phyloP scores from a whole-genome alignment of 2,329 filamentous ascomycete species.

The Penicillium sclerotigenum region DNA sequence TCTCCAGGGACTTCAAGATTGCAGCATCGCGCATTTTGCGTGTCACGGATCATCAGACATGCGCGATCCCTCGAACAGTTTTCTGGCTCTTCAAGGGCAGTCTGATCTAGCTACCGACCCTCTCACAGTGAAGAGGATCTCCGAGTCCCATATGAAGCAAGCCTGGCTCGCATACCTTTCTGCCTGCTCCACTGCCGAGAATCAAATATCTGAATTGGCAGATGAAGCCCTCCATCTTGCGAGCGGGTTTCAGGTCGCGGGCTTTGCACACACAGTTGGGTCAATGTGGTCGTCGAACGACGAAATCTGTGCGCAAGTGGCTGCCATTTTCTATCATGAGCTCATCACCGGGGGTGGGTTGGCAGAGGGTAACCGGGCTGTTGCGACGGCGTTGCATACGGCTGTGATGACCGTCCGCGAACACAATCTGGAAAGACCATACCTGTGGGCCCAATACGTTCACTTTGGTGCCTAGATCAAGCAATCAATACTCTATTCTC shows the following conservation, averaged over 20 bases:
- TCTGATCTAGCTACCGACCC: neutral
- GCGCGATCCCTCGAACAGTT: neutral
- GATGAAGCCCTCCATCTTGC: constrained; percentile 39
- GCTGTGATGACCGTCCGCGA: neutral
- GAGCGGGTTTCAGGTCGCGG: constrained; percentile 37
- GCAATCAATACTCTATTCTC: no score
- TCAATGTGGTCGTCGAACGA: constrained; percentile 33
- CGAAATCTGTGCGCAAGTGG: constrained; percentile 22
- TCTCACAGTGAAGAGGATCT: neutral
- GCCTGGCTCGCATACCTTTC: constrained; percentile 37
- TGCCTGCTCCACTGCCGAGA: constrained; percentile 38
- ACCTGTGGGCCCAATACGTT: neutral
- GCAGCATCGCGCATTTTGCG: neutral
- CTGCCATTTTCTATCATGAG: neutral
- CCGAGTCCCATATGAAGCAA: neutral
- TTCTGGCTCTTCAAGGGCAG: neutral
- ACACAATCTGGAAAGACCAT: neutral
- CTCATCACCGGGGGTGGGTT: neutral
- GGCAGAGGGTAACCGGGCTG: neutral
- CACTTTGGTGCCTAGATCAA: neutral
- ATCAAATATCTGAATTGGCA: constrained; percentile 15
- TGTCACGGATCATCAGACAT: neutral
- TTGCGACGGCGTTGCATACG: neutral
- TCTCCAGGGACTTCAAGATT: neutral
- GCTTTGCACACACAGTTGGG: constrained; percentile 36